These are phyloP conservation scores for Jasminum sambac DNA, from an alignment of 257 asterid species.

Conservation along the genomic window DNA sequence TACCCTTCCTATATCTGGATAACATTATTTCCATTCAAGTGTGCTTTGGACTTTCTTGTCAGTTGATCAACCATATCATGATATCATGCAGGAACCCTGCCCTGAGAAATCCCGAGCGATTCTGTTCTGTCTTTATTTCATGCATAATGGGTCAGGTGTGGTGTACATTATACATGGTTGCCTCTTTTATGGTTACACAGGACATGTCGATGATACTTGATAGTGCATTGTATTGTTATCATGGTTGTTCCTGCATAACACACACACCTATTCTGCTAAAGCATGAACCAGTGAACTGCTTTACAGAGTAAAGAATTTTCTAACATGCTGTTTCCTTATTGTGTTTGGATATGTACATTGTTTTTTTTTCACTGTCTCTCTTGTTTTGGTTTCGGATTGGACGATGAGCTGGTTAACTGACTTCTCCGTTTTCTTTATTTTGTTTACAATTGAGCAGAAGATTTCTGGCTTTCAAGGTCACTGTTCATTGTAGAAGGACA, in stretches of 20 bases:
- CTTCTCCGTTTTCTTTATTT: not conserved
- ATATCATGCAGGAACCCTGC: too few relatives aligned
- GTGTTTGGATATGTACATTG: not conserved
- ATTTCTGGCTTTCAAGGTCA: constrained; percentile 47
- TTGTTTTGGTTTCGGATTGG: not conserved
- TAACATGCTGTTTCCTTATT: not conserved
- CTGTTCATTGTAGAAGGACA: constrained; percentile 44
- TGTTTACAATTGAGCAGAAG: constrained; percentile 27
- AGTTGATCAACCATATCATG: not conserved
- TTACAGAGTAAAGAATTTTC: not conserved
- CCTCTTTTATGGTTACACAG: not conserved
- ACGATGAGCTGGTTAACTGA: not conserved
- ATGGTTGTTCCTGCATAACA: not conserved
- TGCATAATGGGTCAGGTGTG: not conserved
- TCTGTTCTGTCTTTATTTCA: too few relatives aligned
- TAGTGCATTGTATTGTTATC: not conserved
- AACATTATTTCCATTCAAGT: not conserved
- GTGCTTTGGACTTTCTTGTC: not conserved
- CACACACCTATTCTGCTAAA: constrained; percentile 6
- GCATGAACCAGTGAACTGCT: not conserved
- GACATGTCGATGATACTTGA: not conserved
- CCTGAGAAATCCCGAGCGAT: too few relatives aligned
- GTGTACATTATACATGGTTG: not conserved
- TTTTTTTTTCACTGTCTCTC: constrained; percentile 6
- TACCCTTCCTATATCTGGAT: not conserved